Evolutionary conservation across 1,284 basidiomycete species (phyloP), one percentile per base, ranked within the genome.

Genomic region (Heterobasidion irregulare): DNA sequence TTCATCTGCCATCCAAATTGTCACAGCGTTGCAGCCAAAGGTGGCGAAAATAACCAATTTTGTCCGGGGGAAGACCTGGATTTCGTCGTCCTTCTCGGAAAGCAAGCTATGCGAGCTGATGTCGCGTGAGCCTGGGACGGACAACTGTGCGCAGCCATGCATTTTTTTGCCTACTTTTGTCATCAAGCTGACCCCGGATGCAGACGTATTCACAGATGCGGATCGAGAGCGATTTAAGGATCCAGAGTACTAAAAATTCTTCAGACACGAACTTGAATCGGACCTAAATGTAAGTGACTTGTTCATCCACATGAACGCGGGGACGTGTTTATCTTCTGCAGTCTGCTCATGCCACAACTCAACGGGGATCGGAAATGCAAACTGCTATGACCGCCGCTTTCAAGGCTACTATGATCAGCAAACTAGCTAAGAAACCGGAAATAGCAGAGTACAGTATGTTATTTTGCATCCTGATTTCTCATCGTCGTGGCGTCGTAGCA

Each of bases 1-100:
- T 1, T 83, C 82, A 0, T 81, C 80, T n/a, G 81, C 79, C 1
- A 75, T 86, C 26, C 84, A 86, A 61, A 76, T 84, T 12, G 78
- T 85, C 0, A 74, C 83, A 0, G 74, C 80, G 1, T 66, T 86
- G 9, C 82, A 83, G 59, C 74, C 78, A 1, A 72, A 71, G 55
- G 82, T 83, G 6, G 65, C 68, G 52, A 72, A 75, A 56, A 56
- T 86, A 32, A 68, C 70, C 44, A 82, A 83, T 64, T 85, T 78
- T 60, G 83, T 82, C 41, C 75, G 82, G 15, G 79, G 82, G 1
- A 76, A 78, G 64, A 82, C 83, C 0, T 86, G 82, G 84, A 71
- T 86, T 41, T 72, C 79, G 3, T 64, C 74, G 1, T 73, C 75
- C 0, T 82, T 84, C 57, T 70, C 74, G 4, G 65, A 68, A 35